These are phyloP conservation scores for Xylaria sp. DNA, from an alignment of 2,329 filamentous ascomycete species.

Conservation along the genomic window DNA sequence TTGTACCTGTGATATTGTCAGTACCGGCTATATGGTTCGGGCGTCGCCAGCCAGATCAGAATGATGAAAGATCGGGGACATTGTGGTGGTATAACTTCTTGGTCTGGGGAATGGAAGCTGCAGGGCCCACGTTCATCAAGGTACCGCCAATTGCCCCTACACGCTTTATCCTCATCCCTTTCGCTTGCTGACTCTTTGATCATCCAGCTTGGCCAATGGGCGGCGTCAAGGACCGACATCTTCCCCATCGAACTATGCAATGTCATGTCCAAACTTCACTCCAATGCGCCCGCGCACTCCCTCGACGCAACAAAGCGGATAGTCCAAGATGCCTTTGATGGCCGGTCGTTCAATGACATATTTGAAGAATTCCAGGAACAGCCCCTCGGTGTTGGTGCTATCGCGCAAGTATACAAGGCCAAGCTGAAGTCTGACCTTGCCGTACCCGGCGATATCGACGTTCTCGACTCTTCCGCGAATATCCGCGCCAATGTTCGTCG, in stretches of 20 bases:
- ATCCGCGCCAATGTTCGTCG: slow-evolving; percentile 74
- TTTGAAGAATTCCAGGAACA: slow-evolving; percentile 94
- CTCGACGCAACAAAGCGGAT: slow-evolving; percentile 78
- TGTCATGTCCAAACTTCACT: slow-evolving; percentile 94
- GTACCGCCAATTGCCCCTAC: slow-evolving; percentile 48
- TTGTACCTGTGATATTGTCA: slow-evolving; percentile 84
- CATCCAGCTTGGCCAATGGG: slow-evolving; percentile 89
- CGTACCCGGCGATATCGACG: slow-evolving; percentile 63
- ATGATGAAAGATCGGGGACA: slow-evolving; percentile 80
- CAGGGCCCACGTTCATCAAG: slow-evolving; percentile 97
- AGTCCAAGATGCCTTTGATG: slow-evolving; percentile 81
- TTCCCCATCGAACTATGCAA: slow-evolving; percentile 92
- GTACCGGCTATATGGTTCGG: slow-evolving; percentile 86
- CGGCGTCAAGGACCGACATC: slow-evolving; percentile 92
- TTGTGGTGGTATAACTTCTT: slow-evolving; percentile 95
- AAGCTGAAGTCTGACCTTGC: slow-evolving; percentile 83
- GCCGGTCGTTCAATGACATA: slow-evolving; percentile 82
- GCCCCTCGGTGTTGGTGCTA: slow-evolving; percentile 91
- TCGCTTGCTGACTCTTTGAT: slow-evolving; percentile 26
- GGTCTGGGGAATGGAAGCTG: slow-evolving; percentile 86
- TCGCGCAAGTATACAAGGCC: slow-evolving; percentile 97
- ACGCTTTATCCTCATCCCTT: neutral
- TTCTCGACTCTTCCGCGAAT: slow-evolving; percentile 57
- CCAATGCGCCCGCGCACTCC: slow-evolving; percentile 90
- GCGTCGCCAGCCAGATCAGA: slow-evolving; percentile 61